Conservation (phyloP, 176 grass and related monocot species). For the Eleusine indica region DNA sequence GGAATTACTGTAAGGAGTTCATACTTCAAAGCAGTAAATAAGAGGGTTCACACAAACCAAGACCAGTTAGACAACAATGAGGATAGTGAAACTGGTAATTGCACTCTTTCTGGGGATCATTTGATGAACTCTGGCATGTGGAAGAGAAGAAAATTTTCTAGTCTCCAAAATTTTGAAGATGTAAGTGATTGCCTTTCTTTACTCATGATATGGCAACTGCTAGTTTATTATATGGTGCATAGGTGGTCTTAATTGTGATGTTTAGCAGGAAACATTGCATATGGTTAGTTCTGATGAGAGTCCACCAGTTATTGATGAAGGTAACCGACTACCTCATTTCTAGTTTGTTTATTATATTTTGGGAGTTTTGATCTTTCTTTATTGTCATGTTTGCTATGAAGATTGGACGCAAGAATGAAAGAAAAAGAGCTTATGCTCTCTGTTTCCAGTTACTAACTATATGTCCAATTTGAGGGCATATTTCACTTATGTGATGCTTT, state of each 20-base stretch:
- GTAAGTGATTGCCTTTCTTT: slow-evolving; percentile 48
- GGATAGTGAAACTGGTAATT: slow-evolving; percentile 26
- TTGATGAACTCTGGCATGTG: slow-evolving; percentile 32
- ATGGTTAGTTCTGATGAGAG: slow-evolving; percentile 36
- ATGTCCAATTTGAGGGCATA: not conserved
- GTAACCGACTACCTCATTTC: slow-evolving; percentile 43
- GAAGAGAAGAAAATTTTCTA: slow-evolving; percentile 73
- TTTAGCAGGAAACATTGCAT: slow-evolving; percentile 57
- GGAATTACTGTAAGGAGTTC: slow-evolving; percentile 58
- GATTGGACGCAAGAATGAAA: not conserved
- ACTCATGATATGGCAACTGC: not conserved
- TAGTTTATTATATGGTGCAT: slow-evolving; percentile 19
- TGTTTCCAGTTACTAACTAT: slow-evolving; percentile 7
- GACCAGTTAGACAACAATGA: slow-evolving; percentile 39
- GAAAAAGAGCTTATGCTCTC: not conserved
- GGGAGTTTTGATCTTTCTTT: not conserved
- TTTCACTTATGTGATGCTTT: not conserved
- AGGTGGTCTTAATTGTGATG: slow-evolving; percentile 33
- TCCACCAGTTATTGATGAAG: slow-evolving; percentile 52
- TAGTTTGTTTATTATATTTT: not conserved
- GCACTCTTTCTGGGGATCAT: slow-evolving; percentile 45
- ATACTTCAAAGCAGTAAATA: slow-evolving; percentile 66
- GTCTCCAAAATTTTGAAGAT: slow-evolving; percentile 41
- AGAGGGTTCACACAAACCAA: slow-evolving; percentile 48
- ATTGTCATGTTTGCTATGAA: slow-evolving; percentile 21